Base-by-base conservation (phyloP, 2,329 filamentous ascomycete genomes). In the Aspergillus sp. region DNA sequence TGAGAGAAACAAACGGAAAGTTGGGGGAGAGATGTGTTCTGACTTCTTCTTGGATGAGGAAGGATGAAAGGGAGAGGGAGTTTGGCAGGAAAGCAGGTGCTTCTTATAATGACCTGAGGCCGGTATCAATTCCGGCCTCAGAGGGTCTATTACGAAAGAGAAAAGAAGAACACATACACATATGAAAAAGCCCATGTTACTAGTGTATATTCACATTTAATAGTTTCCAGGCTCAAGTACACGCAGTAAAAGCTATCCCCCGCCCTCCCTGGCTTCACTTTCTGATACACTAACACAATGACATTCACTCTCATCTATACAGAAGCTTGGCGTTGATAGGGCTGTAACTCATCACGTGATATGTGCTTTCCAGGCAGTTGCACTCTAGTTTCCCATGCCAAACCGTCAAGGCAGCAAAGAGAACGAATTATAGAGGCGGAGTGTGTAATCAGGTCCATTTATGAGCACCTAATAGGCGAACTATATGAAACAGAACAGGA, bases 91-190 rank as follows among this genome's bases (percentile, higher is more conserved):
- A 62, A 66, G 61, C 59, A 70, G 63, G 61, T 60, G 61, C 69
- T 69, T 73, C 69, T 77, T 77, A 77, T 77, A 77, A 76, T 68
- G 62, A 62, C 67, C 62, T 65, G 74, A 76, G 75, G 75, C 75
- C 75, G 76, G 76, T 73, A 76, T 75, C 68, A 73, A 76, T 77
- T 73, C 75, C 75, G 75, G 75, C 75, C 75, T 77, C 73, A 64
- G 62, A 63, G 62, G 61, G 66, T 64, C 64, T 66, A 76, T 73
- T 74, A 75, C 73, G 67, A 69, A 73, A 74, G 56, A 68, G 66
- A 69, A 63, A 65, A n/a, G 23, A 59, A 43, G 57, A 63, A 58
- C 64, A 56, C 46, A 61, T 64, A 66, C 68, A 67, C 61, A 66
- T 60, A 17, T 19, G 40, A 40, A 43, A 43, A 14, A 35, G 17